phyloP scores from a whole-genome alignment of 2,329 filamentous ascomycete genomes.

The Septoria linicola region DNA sequence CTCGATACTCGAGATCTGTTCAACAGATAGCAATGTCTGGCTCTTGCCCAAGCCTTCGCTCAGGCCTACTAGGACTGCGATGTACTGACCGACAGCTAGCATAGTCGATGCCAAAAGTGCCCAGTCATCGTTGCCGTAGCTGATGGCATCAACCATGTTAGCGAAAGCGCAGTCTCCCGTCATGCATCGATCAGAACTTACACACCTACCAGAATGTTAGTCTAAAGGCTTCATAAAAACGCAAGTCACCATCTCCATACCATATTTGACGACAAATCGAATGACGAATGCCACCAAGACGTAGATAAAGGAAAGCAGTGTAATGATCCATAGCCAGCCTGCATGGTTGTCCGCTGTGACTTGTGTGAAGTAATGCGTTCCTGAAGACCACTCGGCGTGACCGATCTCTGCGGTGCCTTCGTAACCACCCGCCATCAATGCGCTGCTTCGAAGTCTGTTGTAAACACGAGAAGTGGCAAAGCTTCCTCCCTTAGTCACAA shows the following conservation, averaged over 20 bases:
- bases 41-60: slow-evolving; percentile 25
- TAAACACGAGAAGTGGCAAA: no score
- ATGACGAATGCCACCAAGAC: slow-evolving; percentile 21
- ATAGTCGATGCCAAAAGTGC: slow-evolving; percentile 28
- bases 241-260: neutral
- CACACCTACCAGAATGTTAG: neutral
- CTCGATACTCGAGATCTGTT: slow-evolving; percentile 14
- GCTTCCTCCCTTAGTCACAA: no score
- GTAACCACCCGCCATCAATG: slow-evolving; percentile 3
- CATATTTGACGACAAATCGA: slow-evolving; percentile 27
- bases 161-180: neutral
- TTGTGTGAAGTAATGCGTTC: slow-evolving; percentile 23
- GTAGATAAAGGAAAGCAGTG: slow-evolving; percentile 25
- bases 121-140: slow-evolving; percentile 35
- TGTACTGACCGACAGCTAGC: slow-evolving; percentile 28
- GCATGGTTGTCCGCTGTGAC: slow-evolving; percentile 22
- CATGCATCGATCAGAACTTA: neutral
- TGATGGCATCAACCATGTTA: slow-evolving; percentile 5
- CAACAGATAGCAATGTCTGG: slow-evolving; percentile 3
- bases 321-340: slow-evolving; percentile 27
- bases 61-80: slow-evolving; percentile 26
- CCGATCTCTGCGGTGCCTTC: neutral
- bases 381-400: slow-evolving; percentile 19
- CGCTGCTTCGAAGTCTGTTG: neutral
- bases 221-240: neutral